A percentile compares a stretch with the other conserved stretches of the same genome.
Conservation (phyloP, 1,284 basidiomycete species). For the Porogramme epimiltina region DNA sequence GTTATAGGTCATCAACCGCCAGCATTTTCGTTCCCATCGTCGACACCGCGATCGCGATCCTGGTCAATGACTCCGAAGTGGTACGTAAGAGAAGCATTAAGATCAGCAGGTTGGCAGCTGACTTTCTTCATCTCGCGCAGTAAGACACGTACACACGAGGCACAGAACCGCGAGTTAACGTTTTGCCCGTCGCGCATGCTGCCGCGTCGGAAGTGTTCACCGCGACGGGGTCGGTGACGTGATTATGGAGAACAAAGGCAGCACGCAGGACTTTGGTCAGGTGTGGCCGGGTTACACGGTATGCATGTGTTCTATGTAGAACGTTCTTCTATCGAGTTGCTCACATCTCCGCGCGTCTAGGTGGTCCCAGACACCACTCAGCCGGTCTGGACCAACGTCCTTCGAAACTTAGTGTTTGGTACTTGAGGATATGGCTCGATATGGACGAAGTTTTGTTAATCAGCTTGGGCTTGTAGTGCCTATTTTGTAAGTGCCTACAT, state of each 20-base stretch:
- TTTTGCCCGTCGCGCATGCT: not conserved
- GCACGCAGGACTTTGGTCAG: constrained; percentile 66
- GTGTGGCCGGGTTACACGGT: constrained; percentile 62
- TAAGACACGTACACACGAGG: constrained; percentile 50
- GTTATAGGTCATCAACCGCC: constrained; percentile 32
- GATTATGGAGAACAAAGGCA: constrained; percentile 69
- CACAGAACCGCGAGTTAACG: constrained; percentile 35
- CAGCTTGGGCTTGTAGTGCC: constrained; percentile 64
- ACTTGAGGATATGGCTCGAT: constrained; percentile 76
- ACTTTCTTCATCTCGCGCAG: constrained; percentile 28
- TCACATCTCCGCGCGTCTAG: no score
- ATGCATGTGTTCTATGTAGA: no score
- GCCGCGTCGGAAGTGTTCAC: not conserved
- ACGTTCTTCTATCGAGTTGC: not conserved
- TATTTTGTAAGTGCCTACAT: constrained; percentile 28
- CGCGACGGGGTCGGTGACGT: constrained; percentile 41
- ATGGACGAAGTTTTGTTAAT: constrained; percentile 75
- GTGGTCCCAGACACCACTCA: constrained; percentile 63
- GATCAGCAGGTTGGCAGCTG: no score
- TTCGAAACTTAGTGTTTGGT: constrained; percentile 57
- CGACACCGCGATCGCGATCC: constrained; percentile 36
- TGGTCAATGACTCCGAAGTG: constrained; percentile 39
- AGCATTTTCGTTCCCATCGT: constrained; percentile 42
- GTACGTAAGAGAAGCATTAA: constrained; percentile 30
- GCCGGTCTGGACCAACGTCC: constrained; percentile 30